Percentiles rank a stretch among this genome's conserved stretches.
Evolutionary conservation across 2,329 filamentous ascomycete species (phyloP).

Genomic region (Lomentospora prolificans): DNA sequence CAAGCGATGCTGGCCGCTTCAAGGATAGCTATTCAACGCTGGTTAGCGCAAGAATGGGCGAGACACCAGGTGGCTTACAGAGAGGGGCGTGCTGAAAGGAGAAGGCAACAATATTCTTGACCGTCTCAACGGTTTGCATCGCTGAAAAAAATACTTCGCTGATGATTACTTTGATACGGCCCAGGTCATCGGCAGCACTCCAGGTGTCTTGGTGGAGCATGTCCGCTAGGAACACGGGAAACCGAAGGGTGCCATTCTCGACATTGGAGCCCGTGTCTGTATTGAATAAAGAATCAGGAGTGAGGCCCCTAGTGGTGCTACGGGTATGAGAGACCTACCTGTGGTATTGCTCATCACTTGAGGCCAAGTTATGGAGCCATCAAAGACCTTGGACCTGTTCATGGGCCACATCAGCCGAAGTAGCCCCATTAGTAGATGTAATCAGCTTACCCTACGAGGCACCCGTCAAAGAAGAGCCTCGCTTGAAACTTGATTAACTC

Average conservation of each 20-base stretch:
- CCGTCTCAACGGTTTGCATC: conserved; percentile 41
- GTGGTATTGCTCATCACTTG: not conserved
- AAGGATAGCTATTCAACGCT: conserved; percentile 45
- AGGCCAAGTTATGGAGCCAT: not conserved
- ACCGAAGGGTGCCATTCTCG: conserved; percentile 53
- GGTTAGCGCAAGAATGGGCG: not conserved
- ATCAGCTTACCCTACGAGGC: conserved; percentile 51
- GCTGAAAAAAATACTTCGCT: conserved; percentile 60
- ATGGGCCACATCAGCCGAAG: no score
- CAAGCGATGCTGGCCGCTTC: conserved; percentile 68
- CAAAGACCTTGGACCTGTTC: not conserved
- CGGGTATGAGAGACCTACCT: not conserved
- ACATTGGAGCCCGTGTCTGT: no score
- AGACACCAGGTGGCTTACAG: conserved; percentile 35
- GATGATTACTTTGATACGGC: conserved; percentile 67
- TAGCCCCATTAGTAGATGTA: no score
- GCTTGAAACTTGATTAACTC: conserved; percentile 54
- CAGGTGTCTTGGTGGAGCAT: conserved; percentile 61
- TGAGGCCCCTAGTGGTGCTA: no score
- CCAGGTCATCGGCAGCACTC: conserved; percentile 60
- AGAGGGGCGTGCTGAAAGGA: conserved; percentile 78
- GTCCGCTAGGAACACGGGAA: conserved; percentile 62
- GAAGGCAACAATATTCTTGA: conserved; percentile 67
- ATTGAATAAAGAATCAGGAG: no score
- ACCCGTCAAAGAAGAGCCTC: conserved; percentile 59